Evolutionary conservation across 2,329 filamentous ascomycete species (phyloP).

Genomic region (Chrysoporthe puriensis): DNA sequence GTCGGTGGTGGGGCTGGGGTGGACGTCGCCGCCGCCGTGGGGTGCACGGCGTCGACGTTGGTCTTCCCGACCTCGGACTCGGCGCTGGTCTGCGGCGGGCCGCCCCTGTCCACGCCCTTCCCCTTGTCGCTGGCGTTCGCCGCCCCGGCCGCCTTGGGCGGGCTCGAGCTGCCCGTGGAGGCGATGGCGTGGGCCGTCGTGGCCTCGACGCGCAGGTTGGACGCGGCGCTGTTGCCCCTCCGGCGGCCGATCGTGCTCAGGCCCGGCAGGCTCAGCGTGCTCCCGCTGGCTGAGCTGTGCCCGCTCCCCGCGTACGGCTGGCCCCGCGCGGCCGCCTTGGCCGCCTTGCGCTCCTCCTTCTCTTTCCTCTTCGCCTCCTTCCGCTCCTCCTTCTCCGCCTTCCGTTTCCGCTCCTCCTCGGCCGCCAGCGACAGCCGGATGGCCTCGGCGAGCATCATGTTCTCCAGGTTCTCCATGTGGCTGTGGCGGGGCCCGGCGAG

Average conservation of each 20-base stretch:
- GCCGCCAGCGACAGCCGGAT: conserved; percentile 88
- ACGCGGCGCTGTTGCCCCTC: conserved; percentile 62
- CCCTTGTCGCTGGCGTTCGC: conserved; percentile 56
- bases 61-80: conserved; percentile 31
- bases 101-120: conserved; percentile 67
- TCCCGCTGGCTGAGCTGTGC: conserved; percentile 60
- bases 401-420: conserved; percentile 89
- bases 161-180: conserved; percentile 40
- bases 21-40: conserved; percentile 28
- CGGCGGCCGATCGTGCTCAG: conserved; percentile 59
- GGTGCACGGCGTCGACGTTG: conserved; percentile 32
- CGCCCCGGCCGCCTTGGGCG: conserved; percentile 29
- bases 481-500: conserved; percentile 36
- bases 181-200: conserved; percentile 51
- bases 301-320: conserved; percentile 44
- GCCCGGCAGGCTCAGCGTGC: conserved; percentile 65
- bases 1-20: conserved; percentile 36
- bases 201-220: conserved; percentile 62
- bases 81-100: conserved; percentile 31
- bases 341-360: conserved; percentile 80
- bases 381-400: conserved; percentile 76
- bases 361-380: conserved; percentile 86
- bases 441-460: conserved; percentile 98
- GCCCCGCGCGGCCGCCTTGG: conserved; percentile 62
- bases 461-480: conserved; percentile 86